These are phyloP conservation scores for Fusarium brevicatenulatum DNA, from an alignment of 2,329 filamentous ascomycete species.

Conservation along the genomic window DNA sequence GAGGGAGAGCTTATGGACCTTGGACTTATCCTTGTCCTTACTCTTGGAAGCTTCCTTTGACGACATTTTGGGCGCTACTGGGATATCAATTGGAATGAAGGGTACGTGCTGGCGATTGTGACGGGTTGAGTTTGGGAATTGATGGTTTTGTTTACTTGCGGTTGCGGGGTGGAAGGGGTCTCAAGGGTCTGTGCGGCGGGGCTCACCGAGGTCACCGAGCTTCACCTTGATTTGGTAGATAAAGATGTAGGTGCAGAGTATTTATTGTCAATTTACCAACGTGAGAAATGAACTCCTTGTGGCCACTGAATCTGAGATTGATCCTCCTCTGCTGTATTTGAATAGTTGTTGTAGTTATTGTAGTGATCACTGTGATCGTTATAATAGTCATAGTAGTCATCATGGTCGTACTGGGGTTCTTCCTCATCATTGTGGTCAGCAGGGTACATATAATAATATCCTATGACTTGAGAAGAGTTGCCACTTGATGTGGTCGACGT, in stretches of 20 bases:
- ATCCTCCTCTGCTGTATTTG: background rate
- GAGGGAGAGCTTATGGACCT: slow-evolving; percentile 93
- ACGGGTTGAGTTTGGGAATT: slow-evolving; percentile 2
- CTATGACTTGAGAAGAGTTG: background rate
- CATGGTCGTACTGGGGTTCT: background rate
- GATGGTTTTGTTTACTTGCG: slow-evolving; percentile 44
- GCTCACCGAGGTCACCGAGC: slow-evolving; percentile 39
- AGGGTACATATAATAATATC: background rate
- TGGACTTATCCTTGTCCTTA: slow-evolving; percentile 75
- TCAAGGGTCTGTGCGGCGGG: slow-evolving; percentile 41
- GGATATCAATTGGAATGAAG: background rate
- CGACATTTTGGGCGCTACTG: slow-evolving; percentile 39
- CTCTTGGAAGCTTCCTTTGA: slow-evolving; percentile 46
- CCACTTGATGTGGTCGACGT: background rate
- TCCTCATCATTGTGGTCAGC: background rate
- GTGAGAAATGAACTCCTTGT: slow-evolving; percentile 20
- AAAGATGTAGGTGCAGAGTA: background rate
- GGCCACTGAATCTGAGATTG: slow-evolving; percentile 9
- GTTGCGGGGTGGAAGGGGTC: slow-evolving; percentile 42
- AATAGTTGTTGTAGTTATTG: background rate
- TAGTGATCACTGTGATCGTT: background rate
- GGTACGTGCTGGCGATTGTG: background rate
- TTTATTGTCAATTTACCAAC: background rate
- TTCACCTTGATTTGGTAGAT: slow-evolving; percentile 13
- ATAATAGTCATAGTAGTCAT: background rate